Conservation (phyloP, 108 stramenopile genomes). For the Hondaea fermentalgiana region DNA sequence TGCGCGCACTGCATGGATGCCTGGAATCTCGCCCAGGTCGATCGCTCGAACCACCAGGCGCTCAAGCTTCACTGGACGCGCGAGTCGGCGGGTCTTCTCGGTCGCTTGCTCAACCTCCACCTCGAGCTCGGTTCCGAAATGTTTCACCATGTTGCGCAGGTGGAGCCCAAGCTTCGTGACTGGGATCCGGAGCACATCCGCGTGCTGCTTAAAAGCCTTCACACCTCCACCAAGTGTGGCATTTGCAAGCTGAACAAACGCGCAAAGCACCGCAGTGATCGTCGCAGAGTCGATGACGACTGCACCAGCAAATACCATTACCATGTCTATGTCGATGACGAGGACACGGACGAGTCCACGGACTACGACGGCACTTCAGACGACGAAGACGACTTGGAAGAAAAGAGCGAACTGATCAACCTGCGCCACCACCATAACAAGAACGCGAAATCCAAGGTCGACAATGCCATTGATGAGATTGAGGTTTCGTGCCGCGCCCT, state of each 20-base stretch:
- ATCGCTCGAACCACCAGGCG: neutral
- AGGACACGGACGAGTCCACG: neutral
- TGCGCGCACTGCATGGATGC: neutral
- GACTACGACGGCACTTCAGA: neutral
- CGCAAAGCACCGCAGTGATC: neutral
- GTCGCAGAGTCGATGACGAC: no score
- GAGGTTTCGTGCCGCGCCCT: no score
- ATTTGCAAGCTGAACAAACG: neutral
- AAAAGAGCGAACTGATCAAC: neutral
- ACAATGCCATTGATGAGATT: neutral
- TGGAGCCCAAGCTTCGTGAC: neutral
- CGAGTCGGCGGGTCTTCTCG: neutral
- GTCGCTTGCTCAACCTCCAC: neutral
- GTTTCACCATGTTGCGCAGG: neutral
- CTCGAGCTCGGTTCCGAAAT: neutral
- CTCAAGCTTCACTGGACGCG: neutral
- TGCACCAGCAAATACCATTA: no score
- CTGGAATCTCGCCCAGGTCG: neutral
- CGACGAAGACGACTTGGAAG: neutral
- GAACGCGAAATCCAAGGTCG: neutral
- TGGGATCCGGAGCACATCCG: neutral
- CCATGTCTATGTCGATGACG: no score
- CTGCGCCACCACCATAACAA: neutral
- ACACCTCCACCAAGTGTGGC: neutral
- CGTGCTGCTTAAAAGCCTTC: neutral